These are phyloP conservation scores for Globisporangium sylvaticum DNA, from an alignment of 352 stramenopile genomes.

Conservation along the genomic window DNA sequence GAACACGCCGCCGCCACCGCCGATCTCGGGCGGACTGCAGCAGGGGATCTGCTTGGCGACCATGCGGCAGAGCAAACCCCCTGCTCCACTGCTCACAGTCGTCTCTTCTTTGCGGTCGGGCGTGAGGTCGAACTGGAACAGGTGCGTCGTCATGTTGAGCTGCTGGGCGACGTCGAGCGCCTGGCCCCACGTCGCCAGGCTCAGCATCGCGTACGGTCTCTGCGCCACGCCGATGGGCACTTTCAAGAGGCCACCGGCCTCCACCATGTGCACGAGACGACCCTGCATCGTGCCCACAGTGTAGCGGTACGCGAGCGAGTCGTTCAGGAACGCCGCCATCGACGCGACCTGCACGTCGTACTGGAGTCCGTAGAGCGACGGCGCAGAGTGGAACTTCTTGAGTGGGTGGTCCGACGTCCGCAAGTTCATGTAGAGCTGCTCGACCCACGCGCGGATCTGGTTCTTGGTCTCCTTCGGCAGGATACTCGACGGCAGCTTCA, in stretches of 20 bases:
- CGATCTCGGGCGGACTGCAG: conserved; percentile 20
- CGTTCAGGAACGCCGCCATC: conserved; percentile 42
- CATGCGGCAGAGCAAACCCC: conserved; percentile 37
- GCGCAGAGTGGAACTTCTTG: conserved; percentile 24
- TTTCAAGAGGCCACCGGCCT: conserved; percentile 25
- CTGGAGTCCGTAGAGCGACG: conserved; percentile 32
- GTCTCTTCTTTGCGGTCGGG: conserved; percentile 29
- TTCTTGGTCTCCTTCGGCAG: conserved; percentile 2
- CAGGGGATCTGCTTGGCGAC: conserved; percentile 34
- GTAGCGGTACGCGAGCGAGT: conserved; percentile 30
- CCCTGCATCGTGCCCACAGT: conserved; percentile 46
- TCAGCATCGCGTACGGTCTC: conserved; percentile 28
- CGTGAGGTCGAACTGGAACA: conserved; percentile 46
- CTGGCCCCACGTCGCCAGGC: conserved; percentile 26
- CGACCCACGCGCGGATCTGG: conserved; percentile 23
- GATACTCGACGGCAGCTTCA: background rate
- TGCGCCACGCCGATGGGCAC: conserved; percentile 26
- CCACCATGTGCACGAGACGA: conserved; percentile 40
- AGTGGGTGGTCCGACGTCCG: conserved; percentile 18
- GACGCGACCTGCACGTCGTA: conserved; percentile 46
- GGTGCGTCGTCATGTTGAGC: conserved; percentile 30
- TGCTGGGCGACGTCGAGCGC: conserved; percentile 26
- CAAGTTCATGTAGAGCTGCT: conserved; percentile 22
- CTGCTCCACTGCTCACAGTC: conserved; percentile 18
- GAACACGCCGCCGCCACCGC: conserved; percentile 3